phyloP scores from a whole-genome alignment of 2,329 filamentous ascomycete species.

The Leptographium flavum region DNA sequence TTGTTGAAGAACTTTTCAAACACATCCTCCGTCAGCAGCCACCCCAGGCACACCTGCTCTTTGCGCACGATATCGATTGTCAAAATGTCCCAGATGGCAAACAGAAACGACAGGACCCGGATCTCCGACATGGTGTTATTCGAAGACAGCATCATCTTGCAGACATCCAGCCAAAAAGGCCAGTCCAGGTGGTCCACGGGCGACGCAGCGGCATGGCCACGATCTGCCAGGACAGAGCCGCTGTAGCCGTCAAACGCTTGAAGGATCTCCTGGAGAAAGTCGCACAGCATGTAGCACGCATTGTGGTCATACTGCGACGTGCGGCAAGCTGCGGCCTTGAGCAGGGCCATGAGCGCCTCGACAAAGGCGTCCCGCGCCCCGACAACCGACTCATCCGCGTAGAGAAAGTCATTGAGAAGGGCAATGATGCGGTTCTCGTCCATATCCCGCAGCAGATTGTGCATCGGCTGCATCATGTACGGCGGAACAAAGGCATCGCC shows the following conservation, averaged over 20 bases:
- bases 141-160: constrained; percentile 62
- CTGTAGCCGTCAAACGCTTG: constrained; percentile 41
- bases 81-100: constrained; percentile 63
- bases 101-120: constrained; percentile 68
- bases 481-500: constrained; percentile 39
- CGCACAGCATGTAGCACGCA: constrained; percentile 79
- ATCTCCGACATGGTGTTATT: constrained; percentile 87
- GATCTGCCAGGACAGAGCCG: constrained; percentile 15
- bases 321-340: constrained; percentile 59
- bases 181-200: constrained; percentile 48
- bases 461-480: constrained; percentile 29
- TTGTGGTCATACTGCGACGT: constrained; percentile 71
- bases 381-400: constrained; percentile 27
- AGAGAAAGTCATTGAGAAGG: constrained; percentile 67
- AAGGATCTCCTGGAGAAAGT: constrained; percentile 74
- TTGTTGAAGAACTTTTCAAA: constrained; percentile 81
- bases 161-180: constrained; percentile 75
- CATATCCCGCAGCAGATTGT: constrained; percentile 64
- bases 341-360: constrained; percentile 55
- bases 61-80: constrained; percentile 53
- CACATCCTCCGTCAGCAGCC: constrained; percentile 58
- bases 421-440: constrained; percentile 78
- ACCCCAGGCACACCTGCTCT: constrained; percentile 53
- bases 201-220: neutral
- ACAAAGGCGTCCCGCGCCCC: constrained; percentile 55